Conservation (phyloP, 2,329 filamentous ascomycete species). For the Beauveria sp. region DNA sequence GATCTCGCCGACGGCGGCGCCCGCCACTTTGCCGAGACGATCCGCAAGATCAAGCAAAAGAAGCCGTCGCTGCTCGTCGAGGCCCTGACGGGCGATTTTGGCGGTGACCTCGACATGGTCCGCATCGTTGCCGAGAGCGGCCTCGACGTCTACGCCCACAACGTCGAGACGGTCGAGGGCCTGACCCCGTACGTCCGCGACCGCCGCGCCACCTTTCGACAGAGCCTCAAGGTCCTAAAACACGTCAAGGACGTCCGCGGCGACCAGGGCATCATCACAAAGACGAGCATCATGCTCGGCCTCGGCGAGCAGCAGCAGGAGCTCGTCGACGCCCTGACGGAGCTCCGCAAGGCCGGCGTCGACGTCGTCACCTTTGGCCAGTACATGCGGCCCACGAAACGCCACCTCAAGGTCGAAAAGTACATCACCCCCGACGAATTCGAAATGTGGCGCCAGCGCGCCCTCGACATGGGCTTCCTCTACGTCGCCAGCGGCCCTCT, state of each 20-base stretch:
- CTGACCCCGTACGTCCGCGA: slow-evolving; percentile 87
- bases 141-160: slow-evolving; percentile 94
- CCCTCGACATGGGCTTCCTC: slow-evolving; percentile 90
- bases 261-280: slow-evolving; percentile 76
- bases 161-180: slow-evolving; percentile 89
- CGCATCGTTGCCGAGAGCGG: slow-evolving; percentile 76
- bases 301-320: slow-evolving; percentile 87
- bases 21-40: slow-evolving; percentile 85
- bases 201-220: slow-evolving; percentile 78
- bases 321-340: slow-evolving; percentile 69
- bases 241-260: slow-evolving; percentile 70
- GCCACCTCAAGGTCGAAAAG: slow-evolving; percentile 93
- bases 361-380: slow-evolving; percentile 99
- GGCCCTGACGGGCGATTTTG: slow-evolving; percentile 80
- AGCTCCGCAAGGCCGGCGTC: slow-evolving; percentile 71
- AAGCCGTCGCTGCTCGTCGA: slow-evolving; percentile 71
- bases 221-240: slow-evolving; percentile 71
- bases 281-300: slow-evolving; percentile 96
- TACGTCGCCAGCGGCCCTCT: slow-evolving; percentile 93
- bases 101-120: slow-evolving; percentile 81
- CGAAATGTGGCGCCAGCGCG: slow-evolving; percentile 82
- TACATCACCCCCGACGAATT: slow-evolving; percentile 90
- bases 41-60: slow-evolving; percentile 86
- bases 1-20: slow-evolving; percentile 86
- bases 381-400: slow-evolving; percentile 98